phyloP scores from a whole-genome alignment of 2,329 filamentous ascomycete species.

The Neodidymelliopsis sp. region DNA sequence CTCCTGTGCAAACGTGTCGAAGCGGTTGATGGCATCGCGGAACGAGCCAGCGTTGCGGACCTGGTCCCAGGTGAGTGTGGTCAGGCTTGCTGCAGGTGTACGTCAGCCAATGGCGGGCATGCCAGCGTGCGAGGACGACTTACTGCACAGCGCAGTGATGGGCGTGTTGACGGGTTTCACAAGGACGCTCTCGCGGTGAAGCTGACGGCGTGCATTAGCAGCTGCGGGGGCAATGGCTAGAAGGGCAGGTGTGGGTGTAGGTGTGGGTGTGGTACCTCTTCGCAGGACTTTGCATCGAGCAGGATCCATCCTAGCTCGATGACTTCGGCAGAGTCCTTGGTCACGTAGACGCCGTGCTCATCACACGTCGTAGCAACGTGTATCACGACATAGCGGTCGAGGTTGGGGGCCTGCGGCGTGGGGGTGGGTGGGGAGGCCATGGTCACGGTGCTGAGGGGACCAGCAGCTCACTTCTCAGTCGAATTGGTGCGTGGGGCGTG shows the following conservation, averaged over 20 bases:
- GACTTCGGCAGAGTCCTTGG: conserved; percentile 98
- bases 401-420: conserved; percentile 52
- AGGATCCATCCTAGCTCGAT: conserved; percentile 99
- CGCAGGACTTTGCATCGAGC: conserved; percentile 86
- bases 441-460: conserved; percentile 16
- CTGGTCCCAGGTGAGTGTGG: conserved; percentile 98
- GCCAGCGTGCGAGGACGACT: conserved; percentile 60
- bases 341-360: conserved; percentile 98
- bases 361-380: conserved; percentile 99
- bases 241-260: too few species aligned
- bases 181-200: conserved; percentile 93
- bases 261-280: conserved; percentile 72
- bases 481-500: conserved; percentile 7
- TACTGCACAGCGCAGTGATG: conserved; percentile 98
- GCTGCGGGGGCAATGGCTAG: conserved; percentile 17
- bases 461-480: conserved; percentile 6
- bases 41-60: conserved; percentile 97
- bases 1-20: conserved; percentile 92
- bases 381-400: conserved; percentile 97
- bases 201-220: conserved; percentile 61
- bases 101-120: conserved; percentile 45
- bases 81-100: conserved; percentile 78
- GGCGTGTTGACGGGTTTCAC: conserved; percentile 99
- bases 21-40: conserved; percentile 93
- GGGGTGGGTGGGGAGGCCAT: conserved; percentile 42